Conservation (phyloP, 768 basidiomycete genomes). For the Scleroderma bovista region DNA sequence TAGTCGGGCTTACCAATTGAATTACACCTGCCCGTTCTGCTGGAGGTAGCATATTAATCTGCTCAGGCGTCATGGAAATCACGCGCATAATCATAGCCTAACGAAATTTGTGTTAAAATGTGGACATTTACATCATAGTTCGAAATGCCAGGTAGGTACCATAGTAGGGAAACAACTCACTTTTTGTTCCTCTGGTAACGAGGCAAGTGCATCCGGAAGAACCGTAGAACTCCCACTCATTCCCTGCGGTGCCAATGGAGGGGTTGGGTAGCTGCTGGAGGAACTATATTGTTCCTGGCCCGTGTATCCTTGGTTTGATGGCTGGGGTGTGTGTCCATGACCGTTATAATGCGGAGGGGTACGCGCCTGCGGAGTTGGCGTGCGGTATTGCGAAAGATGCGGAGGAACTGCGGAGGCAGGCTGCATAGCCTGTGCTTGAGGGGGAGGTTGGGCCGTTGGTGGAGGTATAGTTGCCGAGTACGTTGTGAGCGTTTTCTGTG, state of each 20-base stretch:
- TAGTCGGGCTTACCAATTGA: slow-evolving; percentile 57
- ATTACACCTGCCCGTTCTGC: slow-evolving; percentile 72
- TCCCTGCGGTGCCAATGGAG: slow-evolving; percentile 15
- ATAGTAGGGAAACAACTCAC: slow-evolving; percentile 30
- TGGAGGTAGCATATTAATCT: slow-evolving; percentile 71
- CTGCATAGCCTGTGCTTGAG: slow-evolving; percentile 13
- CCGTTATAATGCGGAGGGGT: slow-evolving; percentile 26
- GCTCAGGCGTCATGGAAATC: slow-evolving; percentile 76
- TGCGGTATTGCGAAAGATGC: slow-evolving; percentile 32
- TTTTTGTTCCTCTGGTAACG: slow-evolving; percentile 67
- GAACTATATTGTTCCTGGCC: slow-evolving; percentile 13
- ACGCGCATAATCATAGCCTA: slow-evolving; percentile 76
- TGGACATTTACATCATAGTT: not conserved
- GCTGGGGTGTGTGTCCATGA: slow-evolving; percentile 23
- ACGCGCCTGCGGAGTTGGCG: slow-evolving; percentile 31
- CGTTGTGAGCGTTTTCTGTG: slow-evolving; percentile 58
- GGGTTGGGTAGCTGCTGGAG: slow-evolving; percentile 14
- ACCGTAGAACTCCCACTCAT: slow-evolving; percentile 8
- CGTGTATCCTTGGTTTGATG: slow-evolving; percentile 5
- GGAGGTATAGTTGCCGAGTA: slow-evolving; percentile 30
- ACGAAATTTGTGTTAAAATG: not conserved
- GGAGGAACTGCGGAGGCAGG: slow-evolving; percentile 43
- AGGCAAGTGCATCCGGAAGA: slow-evolving; percentile 50
- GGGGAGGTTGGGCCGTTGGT: slow-evolving; percentile 18
- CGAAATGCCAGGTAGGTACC: too few species aligned